These are phyloP conservation scores for Pseudopyrenochaeta lycopersici DNA, from an alignment of 2,329 filamentous ascomycete genomes.

Conservation along the genomic window DNA sequence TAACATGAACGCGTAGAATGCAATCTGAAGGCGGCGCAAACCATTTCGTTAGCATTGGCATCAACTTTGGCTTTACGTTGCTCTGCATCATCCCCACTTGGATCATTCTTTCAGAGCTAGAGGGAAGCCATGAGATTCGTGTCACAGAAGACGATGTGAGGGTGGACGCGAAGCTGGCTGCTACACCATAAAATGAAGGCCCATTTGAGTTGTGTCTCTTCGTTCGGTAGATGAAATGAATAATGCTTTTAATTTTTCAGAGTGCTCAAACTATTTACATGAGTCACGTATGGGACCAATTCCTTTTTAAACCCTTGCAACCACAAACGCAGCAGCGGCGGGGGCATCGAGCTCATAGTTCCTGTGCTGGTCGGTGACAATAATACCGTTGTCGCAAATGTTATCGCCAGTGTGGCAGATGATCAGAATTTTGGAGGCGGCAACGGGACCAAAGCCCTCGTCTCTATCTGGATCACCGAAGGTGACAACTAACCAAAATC, in stretches of 20 bases:
- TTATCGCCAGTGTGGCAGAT: constrained; percentile 49
- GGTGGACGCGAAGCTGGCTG: constrained; percentile 14
- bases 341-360: constrained; percentile 38
- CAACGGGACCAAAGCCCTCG: constrained; percentile 38
- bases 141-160: constrained; percentile 28
- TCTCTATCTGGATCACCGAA: constrained; percentile 50
- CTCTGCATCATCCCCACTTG: constrained; percentile 44
- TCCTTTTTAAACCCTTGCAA: constrained; percentile 15
- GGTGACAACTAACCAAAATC: constrained; percentile 34
- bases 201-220: no score
- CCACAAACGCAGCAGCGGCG: constrained; percentile 33
- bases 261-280: no score
- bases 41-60: constrained; percentile 47
- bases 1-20: constrained; percentile 33
- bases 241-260: no score
- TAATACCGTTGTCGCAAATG: constrained; percentile 42
- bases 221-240: no score
- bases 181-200: not conserved
- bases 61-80: constrained; percentile 47
- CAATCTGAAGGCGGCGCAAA: constrained; percentile 47
- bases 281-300: no score
- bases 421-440: constrained; percentile 40
- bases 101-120: constrained; percentile 43
- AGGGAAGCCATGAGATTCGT: constrained; percentile 39
- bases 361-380: constrained; percentile 31